phyloP scores from a whole-genome alignment of 208 protist species.

The Porcisia hertigi region DNA sequence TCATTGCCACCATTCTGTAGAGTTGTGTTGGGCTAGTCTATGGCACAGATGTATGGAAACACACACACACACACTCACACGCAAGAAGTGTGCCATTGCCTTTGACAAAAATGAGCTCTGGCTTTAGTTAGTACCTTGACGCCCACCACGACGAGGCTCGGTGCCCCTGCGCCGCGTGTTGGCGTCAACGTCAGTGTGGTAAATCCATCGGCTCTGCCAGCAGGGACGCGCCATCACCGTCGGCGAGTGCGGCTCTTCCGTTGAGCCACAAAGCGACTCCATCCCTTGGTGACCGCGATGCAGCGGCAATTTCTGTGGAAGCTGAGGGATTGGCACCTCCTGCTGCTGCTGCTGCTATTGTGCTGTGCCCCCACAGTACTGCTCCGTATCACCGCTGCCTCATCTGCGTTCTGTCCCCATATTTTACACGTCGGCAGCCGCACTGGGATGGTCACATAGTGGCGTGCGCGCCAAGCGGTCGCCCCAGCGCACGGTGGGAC shows the following conservation, averaged over 20 bases:
- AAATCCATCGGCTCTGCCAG: not conserved
- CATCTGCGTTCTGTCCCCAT: conserved; percentile 32
- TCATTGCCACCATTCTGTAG: not conserved
- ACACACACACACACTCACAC: not conserved
- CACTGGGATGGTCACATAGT: conserved; percentile 30
- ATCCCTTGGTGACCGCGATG: not conserved
- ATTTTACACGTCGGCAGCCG: conserved; percentile 7
- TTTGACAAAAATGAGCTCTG: conserved; percentile 9
- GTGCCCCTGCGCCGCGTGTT: conserved; percentile 28
- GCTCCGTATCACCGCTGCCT: conserved; percentile 31
- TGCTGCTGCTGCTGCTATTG: not conserved
- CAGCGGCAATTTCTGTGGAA: not conserved
- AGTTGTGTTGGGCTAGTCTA: not conserved
- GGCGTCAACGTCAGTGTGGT: conserved; percentile 12
- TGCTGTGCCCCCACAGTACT: conserved; percentile 18
- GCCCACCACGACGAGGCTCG: conserved; percentile 32
- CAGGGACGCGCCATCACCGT: not conserved
- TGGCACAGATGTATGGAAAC: not conserved
- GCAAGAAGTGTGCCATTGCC: not conserved
- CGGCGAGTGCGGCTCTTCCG: not conserved
- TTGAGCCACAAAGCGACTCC: not conserved
- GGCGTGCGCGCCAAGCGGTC: conserved; percentile 13
- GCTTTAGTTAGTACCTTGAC: conserved; percentile 37
- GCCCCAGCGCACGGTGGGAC: conserved; percentile 7
- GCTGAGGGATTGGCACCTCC: not conserved